Evolutionary conservation across 345 rosid species (phyloP).

Genomic region (Acer campestre): DNA sequence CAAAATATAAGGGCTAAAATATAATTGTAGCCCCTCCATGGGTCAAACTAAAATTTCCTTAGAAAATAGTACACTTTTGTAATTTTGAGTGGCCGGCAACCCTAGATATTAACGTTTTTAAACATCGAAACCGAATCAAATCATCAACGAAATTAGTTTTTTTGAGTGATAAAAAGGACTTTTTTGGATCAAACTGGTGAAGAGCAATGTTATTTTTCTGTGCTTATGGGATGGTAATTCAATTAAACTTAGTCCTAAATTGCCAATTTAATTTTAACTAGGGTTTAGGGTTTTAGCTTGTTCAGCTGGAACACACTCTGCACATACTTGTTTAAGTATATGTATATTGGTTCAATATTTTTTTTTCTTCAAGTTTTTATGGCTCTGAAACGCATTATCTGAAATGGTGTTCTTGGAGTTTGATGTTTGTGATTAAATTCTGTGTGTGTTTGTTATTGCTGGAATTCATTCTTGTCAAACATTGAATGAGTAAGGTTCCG

Average conservation of each 20-base stretch:
- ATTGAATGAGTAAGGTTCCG: background rate
- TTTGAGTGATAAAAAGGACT: background rate
- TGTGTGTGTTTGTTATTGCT: background rate
- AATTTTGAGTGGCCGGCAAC: conserved; percentile 13
- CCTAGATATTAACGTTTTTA: conserved; percentile 24
- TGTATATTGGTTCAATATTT: background rate
- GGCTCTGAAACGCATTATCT: background rate
- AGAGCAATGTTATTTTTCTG: background rate
- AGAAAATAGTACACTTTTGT: background rate
- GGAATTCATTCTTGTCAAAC: background rate
- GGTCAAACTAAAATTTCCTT: background rate
- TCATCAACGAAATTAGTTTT: background rate
- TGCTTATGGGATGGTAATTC: conserved; percentile 6
- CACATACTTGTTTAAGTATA: background rate
- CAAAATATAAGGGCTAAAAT: background rate
- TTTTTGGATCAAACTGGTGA: background rate
- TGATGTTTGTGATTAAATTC: conserved; percentile 11
- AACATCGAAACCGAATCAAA: background rate
- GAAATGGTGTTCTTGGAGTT: background rate
- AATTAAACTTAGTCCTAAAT: background rate
- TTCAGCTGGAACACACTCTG: background rate
- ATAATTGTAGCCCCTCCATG: background rate
- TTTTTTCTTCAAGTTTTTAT: background rate
- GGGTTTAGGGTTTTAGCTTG: background rate
- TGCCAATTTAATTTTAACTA: background rate